Evolutionary conservation across 2,329 filamentous ascomycete genomes (phyloP).

Genomic region (Xylaria sp.): DNA sequence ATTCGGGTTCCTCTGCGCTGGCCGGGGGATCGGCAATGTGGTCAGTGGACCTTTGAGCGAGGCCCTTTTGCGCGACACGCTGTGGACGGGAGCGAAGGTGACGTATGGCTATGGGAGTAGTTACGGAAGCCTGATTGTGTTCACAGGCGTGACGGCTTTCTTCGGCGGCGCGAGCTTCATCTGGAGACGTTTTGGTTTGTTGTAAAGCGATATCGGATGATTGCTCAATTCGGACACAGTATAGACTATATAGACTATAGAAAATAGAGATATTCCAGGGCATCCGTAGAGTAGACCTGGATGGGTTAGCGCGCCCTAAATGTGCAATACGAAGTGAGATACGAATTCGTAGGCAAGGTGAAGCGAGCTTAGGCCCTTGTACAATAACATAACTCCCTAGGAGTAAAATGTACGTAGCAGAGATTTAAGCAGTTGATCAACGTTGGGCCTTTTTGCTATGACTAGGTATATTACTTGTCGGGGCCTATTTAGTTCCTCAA

Average conservation of each 20-base stretch:
- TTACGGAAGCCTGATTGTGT: slow-evolving; percentile 65
- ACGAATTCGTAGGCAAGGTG: too few relatives aligned
- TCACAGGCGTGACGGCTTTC: slow-evolving; percentile 64
- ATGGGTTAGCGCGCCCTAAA: background rate
- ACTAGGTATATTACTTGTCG: too few relatives aligned
- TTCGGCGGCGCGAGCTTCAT: slow-evolving; percentile 59
- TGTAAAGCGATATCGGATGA: slow-evolving; percentile 22
- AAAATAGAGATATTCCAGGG: background rate
- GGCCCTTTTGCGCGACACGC: slow-evolving; percentile 57
- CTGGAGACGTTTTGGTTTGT: slow-evolving; percentile 50
- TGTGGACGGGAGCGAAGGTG: slow-evolving; percentile 54
- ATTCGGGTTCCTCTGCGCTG: slow-evolving; percentile 66
- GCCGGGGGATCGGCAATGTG: slow-evolving; percentile 70
- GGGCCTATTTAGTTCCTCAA: too few relatives aligned
- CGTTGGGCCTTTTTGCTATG: too few relatives aligned
- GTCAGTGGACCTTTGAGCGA: slow-evolving; percentile 67
- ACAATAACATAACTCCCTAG: too few relatives aligned
- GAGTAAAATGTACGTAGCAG: too few relatives aligned
- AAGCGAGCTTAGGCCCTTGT: too few relatives aligned
- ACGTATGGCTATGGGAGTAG: slow-evolving; percentile 60
- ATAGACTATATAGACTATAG: slow-evolving; percentile 1
- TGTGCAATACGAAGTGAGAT: too few relatives aligned
- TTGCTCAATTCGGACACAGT: background rate
- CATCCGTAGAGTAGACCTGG: background rate
- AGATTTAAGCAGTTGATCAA: too few relatives aligned